Conservation (phyloP, 2,329 filamentous ascomycete genomes). For the Neurospora sp. region DNA sequence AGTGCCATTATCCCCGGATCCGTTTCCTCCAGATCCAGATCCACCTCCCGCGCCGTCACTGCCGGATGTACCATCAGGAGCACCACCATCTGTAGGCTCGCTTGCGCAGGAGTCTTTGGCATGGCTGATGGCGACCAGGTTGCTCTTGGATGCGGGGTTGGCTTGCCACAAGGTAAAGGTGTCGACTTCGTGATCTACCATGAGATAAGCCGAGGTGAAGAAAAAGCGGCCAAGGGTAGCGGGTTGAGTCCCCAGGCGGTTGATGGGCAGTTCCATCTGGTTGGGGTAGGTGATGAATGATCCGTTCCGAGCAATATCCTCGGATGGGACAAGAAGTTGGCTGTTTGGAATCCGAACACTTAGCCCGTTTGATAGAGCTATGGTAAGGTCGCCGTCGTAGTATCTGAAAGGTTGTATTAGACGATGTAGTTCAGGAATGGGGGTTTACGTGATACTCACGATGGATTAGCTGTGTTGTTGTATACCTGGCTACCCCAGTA, state of each 20-base stretch:
- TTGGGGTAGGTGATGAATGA: constrained; percentile 12
- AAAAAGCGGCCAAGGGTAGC: constrained; percentile 24
- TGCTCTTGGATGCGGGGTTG: constrained; percentile 17
- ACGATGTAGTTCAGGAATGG: neutral
- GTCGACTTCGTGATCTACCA: constrained; percentile 24
- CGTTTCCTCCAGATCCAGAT: neutral
- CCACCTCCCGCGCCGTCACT: neutral
- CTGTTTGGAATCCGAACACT: constrained; percentile 21
- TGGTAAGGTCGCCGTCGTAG: constrained; percentile 21
- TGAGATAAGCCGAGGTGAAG: constrained; percentile 25
- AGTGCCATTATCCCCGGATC: neutral
- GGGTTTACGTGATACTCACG: neutral
- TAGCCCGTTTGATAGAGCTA: constrained; percentile 20
- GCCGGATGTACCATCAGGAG: neutral
- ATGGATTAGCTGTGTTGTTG: neutral
- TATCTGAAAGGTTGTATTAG: neutral
- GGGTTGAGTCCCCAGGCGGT: constrained; percentile 10
- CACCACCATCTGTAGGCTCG: neutral
- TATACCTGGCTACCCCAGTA: constrained; percentile 9
- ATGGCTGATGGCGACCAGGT: neutral
- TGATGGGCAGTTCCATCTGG: constrained; percentile 19
- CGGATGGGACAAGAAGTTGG: constrained; percentile 21
- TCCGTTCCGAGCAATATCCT: constrained; percentile 20
- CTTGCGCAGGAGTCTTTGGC: neutral
- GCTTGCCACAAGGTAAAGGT: constrained; percentile 27